These are phyloP conservation scores for Austroboletus niveus DNA, from an alignment of 1,284 basidiomycete genomes.

Conservation along the genomic window DNA sequence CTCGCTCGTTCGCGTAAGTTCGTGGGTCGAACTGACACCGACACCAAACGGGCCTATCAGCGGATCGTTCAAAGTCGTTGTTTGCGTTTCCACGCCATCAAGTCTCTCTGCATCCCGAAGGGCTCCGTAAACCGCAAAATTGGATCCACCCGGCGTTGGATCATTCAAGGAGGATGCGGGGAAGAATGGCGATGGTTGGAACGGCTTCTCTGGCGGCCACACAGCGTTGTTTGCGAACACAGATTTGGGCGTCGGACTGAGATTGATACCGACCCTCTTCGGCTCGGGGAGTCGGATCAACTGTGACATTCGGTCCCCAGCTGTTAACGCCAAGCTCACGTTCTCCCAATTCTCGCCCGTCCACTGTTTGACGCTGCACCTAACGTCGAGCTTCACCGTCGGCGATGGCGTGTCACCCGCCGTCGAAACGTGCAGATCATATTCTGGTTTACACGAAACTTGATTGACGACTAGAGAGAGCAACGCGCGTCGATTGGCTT, in stretches of 20 bases:
- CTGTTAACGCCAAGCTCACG: slow-evolving; percentile 17
- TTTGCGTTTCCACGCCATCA: too few relatives aligned
- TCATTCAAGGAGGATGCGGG: too few relatives aligned
- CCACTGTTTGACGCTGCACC: slow-evolving; percentile 16
- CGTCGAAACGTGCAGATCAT: slow-evolving; percentile 19
- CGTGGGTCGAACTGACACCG: too few relatives aligned
- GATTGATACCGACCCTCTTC: slow-evolving; percentile 15
- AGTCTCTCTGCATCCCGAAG: too few relatives aligned
- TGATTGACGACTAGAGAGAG: slow-evolving; percentile 8
- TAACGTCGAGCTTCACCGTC: slow-evolving; percentile 18
- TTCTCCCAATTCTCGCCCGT: slow-evolving; percentile 27
- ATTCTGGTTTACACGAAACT: slow-evolving; percentile 20
- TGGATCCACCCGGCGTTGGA: too few relatives aligned
- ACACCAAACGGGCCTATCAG: too few relatives aligned
- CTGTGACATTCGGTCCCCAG: slow-evolving; percentile 10
- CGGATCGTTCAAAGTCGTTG: too few relatives aligned
- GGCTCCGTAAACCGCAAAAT: too few relatives aligned
- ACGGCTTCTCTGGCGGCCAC: too few relatives aligned
- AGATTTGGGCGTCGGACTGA: background rate
- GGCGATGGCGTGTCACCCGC: slow-evolving; percentile 9
- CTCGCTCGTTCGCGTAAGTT: too few relatives aligned
- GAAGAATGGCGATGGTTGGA: too few relatives aligned
- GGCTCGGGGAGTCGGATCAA: slow-evolving; percentile 23
- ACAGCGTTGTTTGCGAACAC: too few relatives aligned
- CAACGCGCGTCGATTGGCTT: background rate